Conservation (phyloP, 495 filamentous ascomycete genomes). For the Penicillium odoratum region DNA sequence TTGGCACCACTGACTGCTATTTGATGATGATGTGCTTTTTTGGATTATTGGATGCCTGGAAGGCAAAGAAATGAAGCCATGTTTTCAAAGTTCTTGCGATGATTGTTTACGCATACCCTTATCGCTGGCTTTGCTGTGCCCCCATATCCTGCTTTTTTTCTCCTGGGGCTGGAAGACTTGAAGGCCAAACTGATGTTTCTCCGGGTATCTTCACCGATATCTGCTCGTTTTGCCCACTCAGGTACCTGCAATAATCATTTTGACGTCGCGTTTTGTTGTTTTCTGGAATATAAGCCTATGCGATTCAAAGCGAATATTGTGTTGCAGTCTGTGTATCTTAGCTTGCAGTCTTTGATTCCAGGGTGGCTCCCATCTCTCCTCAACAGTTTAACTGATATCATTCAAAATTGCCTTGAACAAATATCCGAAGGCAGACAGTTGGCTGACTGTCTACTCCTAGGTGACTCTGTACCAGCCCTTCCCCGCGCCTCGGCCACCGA, state of each 20-base stretch:
- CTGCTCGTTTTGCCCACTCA: background rate
- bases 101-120: no score
- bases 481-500: slow-evolving; percentile 23
- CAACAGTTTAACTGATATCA: slow-evolving; percentile 26
- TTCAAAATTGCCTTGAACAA: slow-evolving; percentile 10
- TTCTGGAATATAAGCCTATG: slow-evolving; percentile 1
- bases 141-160: no score
- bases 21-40: background rate
- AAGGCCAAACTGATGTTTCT: no score
- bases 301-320: background rate
- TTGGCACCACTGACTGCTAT: background rate
- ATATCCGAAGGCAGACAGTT: slow-evolving; percentile 26
- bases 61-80: background rate
- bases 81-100: no score
- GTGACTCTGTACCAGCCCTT: slow-evolving; percentile 19
- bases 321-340: slow-evolving; percentile 22
- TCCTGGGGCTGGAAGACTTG: no score
- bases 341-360: slow-evolving; percentile 8
- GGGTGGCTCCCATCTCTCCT: slow-evolving; percentile 25
- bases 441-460: slow-evolving; percentile 33
- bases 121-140: no score
- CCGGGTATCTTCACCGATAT: background rate
- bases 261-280: background rate
- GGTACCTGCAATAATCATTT: background rate
- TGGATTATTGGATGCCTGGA: background rate